Percentiles rank a stretch among this genome's conserved stretches.
phyloP scores from a whole-genome alignment of 1,139 yeast genomes.

The Wickerhamomyces sp. region DNA sequence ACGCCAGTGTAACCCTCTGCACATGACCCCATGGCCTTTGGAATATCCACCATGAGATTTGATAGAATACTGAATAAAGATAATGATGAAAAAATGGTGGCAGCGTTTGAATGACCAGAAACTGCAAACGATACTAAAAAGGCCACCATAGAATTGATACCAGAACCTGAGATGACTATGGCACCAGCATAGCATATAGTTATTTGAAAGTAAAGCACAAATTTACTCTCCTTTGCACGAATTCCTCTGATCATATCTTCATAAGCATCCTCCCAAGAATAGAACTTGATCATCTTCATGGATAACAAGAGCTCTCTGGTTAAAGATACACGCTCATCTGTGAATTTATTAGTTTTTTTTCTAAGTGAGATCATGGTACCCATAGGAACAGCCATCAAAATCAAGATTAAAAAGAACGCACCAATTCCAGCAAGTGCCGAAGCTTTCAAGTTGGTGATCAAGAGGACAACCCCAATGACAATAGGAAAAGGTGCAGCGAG shows the following conservation, averaged over 20 bases:
- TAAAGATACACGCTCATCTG: constrained; percentile 45
- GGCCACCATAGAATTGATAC: constrained; percentile 62
- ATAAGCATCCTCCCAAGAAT: constrained; percentile 59
- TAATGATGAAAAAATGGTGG: constrained; percentile 69
- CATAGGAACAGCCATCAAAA: constrained; percentile 28
- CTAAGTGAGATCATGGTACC: constrained; percentile 37
- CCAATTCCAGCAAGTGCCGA: constrained; percentile 64
- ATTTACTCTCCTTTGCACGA: constrained; percentile 41
- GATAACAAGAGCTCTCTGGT: constrained; percentile 50
- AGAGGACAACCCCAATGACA: constrained; percentile 53
- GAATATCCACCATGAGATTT: constrained; percentile 63
- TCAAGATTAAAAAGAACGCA: constrained; percentile 34
- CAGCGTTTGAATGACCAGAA: constrained; percentile 48
- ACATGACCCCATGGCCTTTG: constrained; percentile 46
- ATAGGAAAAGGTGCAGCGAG: constrained; percentile 54
- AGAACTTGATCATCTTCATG: constrained; percentile 50
- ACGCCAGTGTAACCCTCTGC: constrained; percentile 61
- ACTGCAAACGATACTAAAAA: constrained; percentile 63
- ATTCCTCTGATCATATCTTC: constrained; percentile 36
- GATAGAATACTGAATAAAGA: constrained; percentile 66
- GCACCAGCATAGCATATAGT: constrained; percentile 54
- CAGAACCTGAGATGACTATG: constrained; percentile 53
- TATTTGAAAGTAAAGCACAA: constrained; percentile 42
- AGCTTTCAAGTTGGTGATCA: constrained; percentile 66
- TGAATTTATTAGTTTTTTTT: constrained; percentile 37